Evolutionary conservation across 352 stramenopile species (phyloP), one percentile per base, ranked within the genome.

Genomic region (Phytophthora idaei): DNA sequence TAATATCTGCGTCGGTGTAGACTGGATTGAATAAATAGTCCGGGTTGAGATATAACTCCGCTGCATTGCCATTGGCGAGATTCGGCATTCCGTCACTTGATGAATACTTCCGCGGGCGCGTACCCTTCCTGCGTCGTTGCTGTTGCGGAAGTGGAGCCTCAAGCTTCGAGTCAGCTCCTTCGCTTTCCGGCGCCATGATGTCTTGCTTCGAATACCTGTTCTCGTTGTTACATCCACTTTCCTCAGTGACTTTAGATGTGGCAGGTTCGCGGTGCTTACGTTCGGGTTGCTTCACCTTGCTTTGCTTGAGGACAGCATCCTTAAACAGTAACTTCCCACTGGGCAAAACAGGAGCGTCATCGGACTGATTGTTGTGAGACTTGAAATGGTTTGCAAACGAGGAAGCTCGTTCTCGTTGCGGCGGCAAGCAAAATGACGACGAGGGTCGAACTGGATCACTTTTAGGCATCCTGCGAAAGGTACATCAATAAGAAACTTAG

Each of bases 231-330:
- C 31, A 60, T 50, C 32, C 36, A 56, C 54, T 31, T 49, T 7
- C 29, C 37, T 51, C 42, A 47, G 37, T 46, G 5, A n/a, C 31
- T 51, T 58, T 42, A 42, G 34, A 37, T 37, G 49, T 14, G 17
- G 34, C 15, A 44, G 34, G 11, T 34, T 66, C 60, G n/a, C 57
- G 27, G 5, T 42, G 51, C 21, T 67, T 72, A 12, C 27, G 48
- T 17, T 71, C 50, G 4, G 51, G 34, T 51, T 49, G 48, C 17
- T 69, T 71, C 37, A 61, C 25, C 34, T 67, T 71, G 47, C 59
- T 76, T 50, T 85, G 77, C 49, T 78, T 74, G 12, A 91, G 59
- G 5, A 90, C 79, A 21, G 76, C 76, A 57, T 89, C 82, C 29
- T 87, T 78, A 51, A 87, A 89, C 10, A 79, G 31, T 3, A 87